Conservation (phyloP, 75 land plant genomes). For the Cunninghamia lanceolata region DNA sequence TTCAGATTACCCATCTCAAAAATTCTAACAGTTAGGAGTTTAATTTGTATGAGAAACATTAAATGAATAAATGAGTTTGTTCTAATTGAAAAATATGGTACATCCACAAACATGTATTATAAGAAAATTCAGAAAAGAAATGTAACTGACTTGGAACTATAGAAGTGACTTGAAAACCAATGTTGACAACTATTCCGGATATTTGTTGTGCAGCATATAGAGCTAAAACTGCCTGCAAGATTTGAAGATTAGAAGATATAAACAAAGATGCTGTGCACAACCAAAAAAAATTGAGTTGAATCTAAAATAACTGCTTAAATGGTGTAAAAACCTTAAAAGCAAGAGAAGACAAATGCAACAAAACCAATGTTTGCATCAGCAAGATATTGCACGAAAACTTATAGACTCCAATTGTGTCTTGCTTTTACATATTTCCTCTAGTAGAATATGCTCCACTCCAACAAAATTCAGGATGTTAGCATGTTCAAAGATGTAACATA, state of each 20-base stretch:
- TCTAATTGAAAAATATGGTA: not conserved
- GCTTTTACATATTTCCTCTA: not conserved
- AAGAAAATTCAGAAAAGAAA: not conserved
- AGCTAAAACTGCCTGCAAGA: conserved; percentile 76
- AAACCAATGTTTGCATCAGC: not conserved
- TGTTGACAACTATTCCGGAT: conserved; percentile 91
- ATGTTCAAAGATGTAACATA: not conserved
- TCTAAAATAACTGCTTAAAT: not conserved
- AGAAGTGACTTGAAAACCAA: conserved; percentile 81
- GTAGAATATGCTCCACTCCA: not conserved
- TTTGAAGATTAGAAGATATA: not conserved
- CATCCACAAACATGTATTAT: not conserved
- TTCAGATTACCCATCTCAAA: not conserved
- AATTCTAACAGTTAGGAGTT: not conserved
- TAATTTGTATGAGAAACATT: not conserved
- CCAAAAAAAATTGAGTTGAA: not conserved
- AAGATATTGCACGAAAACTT: not conserved
- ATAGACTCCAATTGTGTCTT: not conserved
- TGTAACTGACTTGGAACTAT: conserved; percentile 77
- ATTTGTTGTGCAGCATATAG: conserved; percentile 75
- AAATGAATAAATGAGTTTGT: not conserved
- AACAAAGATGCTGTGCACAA: not conserved
- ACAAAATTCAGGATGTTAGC: not conserved
- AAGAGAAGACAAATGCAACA: not conserved
- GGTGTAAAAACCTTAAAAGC: not conserved